phyloP scores from a whole-genome alignment of 441 rosid species.

The Gossypium schwendimanii region DNA sequence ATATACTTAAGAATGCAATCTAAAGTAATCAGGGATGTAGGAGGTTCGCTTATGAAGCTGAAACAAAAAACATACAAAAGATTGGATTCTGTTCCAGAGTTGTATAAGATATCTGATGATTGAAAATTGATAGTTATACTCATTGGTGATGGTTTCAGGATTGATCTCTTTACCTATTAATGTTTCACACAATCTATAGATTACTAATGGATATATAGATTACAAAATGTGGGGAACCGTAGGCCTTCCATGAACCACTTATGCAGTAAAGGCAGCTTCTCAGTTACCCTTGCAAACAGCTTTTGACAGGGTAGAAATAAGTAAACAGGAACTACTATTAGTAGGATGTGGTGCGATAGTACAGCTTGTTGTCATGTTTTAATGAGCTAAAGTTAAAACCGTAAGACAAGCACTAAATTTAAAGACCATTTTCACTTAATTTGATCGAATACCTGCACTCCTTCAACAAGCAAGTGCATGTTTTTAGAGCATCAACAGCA shows the following conservation, averaged over 20 bases:
- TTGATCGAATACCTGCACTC: constrained; percentile 70
- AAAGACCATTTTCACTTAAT: neutral
- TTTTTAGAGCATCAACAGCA: constrained; percentile 91
- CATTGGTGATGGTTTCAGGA: neutral
- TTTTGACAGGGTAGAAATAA: neutral
- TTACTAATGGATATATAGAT: neutral
- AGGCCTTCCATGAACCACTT: neutral
- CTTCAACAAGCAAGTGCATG: constrained; percentile 80
- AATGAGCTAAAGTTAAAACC: neutral
- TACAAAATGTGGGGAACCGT: neutral
- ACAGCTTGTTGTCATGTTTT: neutral
- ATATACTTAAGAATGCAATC: neutral
- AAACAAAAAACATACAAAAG: neutral
- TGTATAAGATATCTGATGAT: neutral
- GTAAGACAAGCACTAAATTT: neutral
- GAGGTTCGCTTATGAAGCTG: neutral
- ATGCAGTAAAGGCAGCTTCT: neutral
- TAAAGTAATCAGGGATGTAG: neutral
- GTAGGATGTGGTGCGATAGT: neutral
- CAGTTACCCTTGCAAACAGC: neutral
- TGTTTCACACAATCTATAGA: neutral
- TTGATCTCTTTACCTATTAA: neutral
- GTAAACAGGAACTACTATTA: neutral
- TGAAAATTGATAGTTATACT: neutral
- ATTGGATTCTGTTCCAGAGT: neutral